Evolutionary conservation across 2,329 filamentous ascomycete species (phyloP), one percentile per base, ranked within the genome.

Genomic region (Phaeosphaeriaceae sp.): DNA sequence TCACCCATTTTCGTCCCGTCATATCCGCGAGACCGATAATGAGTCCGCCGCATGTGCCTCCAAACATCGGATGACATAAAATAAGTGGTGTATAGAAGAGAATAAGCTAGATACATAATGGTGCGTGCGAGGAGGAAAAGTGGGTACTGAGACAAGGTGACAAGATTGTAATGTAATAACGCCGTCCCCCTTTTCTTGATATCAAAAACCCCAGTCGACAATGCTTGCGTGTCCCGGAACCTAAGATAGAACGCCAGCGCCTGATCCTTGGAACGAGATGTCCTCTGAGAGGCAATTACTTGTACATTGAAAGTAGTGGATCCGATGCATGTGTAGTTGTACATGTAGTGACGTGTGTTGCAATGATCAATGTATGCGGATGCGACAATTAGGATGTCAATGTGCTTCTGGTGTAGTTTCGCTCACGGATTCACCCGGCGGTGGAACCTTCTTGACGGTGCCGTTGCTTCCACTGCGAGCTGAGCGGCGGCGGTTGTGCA

Each of bases 401-500:
- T 62, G 56, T 57, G 47, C 53, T 53, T 48, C 36, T 48, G 51
- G 53, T 42, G 51, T 57, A 36, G 45, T 48, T 59, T 48, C 25
- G 50, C 56, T 21, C 44, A 44, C 44, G 53, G 66, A 53, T 11
- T 67, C 59, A 31, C 53, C 70, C 25, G 66, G 62, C 49, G 73
- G 69, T 27, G 74, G 72, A 15, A 82, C 72, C 65, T 83, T 83
- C 68, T 83, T 83, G 65, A 83, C 80, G 7, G 82, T 83, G 31
- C 81, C 80, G 61, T 80, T 82, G 66, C 81, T 83, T 22, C 81
- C 81, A 62, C 81, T 83, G 36, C 82, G 76, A 11, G 74, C 76
- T 40, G 79, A 77, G 75, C 80, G 67, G 66, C 80, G 61, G 62
- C 78, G 66, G 63, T 60, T 46, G 47, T 53, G 51, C 54, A 66